Conservation (phyloP, 2,329 filamentous ascomycete species). For the Blastomyces gilchristii region DNA sequence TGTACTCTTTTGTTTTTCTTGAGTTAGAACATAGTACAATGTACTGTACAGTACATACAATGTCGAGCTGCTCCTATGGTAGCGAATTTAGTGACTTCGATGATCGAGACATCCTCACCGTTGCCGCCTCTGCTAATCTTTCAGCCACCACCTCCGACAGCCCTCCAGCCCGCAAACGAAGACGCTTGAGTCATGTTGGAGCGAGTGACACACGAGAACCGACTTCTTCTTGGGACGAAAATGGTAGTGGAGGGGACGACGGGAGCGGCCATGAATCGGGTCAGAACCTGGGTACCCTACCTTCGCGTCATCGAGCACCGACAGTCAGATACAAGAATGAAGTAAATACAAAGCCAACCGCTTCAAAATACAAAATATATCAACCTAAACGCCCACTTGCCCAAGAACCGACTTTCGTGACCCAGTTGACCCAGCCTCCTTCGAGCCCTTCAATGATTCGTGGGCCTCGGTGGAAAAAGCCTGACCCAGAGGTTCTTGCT, state of each 20-base stretch:
- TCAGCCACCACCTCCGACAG: constrained; percentile 10
- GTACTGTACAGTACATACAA: constrained; percentile 14
- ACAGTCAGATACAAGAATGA: constrained; percentile 15
- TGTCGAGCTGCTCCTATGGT: constrained; percentile 23
- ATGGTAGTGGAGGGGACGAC: neutral
- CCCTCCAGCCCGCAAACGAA: constrained; percentile 27
- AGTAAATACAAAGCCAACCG: constrained; percentile 16
- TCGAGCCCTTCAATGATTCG: constrained; percentile 44
- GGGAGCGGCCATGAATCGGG: constrained; percentile 8
- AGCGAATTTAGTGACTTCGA: constrained; percentile 25
- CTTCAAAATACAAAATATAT: constrained; percentile 33
- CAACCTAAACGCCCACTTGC: constrained; percentile 31
- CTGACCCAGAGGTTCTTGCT: constrained; percentile 18
- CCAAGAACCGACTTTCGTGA: constrained; percentile 38
- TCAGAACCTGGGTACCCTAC: constrained; percentile 16
- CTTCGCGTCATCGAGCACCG: constrained; percentile 1
- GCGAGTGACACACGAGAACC: neutral
- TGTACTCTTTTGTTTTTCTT: neutral
- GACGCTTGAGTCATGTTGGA: constrained; percentile 20
- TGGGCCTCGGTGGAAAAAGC: constrained; percentile 43
- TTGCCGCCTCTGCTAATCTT: neutral
- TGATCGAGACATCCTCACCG: constrained; percentile 15
- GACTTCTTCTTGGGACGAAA: neutral
- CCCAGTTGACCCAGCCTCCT: constrained; percentile 38
- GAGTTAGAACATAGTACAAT: neutral